Conservation (phyloP, 805 yeast genomes). For the Martiniozyma abietophila region DNA sequence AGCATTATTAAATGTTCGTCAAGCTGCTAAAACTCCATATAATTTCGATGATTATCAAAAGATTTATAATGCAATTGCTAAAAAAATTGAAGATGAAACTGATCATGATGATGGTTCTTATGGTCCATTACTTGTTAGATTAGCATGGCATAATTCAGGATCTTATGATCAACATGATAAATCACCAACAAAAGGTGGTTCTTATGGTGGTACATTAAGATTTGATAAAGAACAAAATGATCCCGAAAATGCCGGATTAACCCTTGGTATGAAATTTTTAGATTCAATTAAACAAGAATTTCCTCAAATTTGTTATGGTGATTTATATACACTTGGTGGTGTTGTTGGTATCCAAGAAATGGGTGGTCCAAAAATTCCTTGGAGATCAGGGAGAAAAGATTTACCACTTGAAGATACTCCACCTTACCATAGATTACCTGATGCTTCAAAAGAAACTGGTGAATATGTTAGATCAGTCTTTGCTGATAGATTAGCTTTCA, state of each 20-base stretch:
- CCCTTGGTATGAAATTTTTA: conserved; percentile 45
- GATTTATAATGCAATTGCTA: conserved; percentile 67
- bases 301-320: conserved; percentile 58
- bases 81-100: conserved; percentile 42
- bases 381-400: conserved; percentile 46
- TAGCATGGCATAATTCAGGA: conserved; percentile 44
- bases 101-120: conserved; percentile 56
- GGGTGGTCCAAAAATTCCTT: conserved; percentile 53
- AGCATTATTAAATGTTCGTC: conserved; percentile 22
- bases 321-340: conserved; percentile 67
- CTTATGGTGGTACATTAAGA: conserved; percentile 49
- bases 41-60: conserved; percentile 47
- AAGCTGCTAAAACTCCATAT: conserved; percentile 25
- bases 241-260: conserved; percentile 41
- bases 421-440: conserved; percentile 42
- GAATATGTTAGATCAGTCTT: conserved; percentile 38
- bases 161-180: conserved; percentile 34
- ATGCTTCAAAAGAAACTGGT: conserved; percentile 35
- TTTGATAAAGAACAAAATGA: conserved; percentile 41
- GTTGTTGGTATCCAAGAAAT: conserved; percentile 52
- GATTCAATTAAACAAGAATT: conserved; percentile 44
- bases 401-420: conserved; percentile 28
- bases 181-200: conserved; percentile 35
- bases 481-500: conserved; percentile 35
- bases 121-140: conserved; percentile 37